Base-by-base conservation (phyloP, 2,329 filamentous ascomycete species). In the Boeremia exigua region DNA sequence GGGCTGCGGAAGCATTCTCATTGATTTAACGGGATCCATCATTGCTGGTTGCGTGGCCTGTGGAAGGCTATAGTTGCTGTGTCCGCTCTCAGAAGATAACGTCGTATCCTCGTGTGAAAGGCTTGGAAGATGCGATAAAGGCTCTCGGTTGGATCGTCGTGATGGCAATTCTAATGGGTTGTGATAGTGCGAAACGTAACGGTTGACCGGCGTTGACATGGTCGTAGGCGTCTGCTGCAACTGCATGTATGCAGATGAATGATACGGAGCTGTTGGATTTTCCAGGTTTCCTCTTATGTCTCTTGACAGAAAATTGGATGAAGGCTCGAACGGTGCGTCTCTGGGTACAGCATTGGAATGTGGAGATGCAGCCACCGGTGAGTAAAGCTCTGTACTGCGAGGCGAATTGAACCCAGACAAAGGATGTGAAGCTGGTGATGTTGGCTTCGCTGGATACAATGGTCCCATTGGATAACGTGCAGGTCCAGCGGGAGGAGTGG, bases 21-120 rank as follows among this genome's bases (percentile, higher is more conserved):
- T 65, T 4, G 71, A 67, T 54, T 77, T 77, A 3, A 59, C 52
- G 12, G 66, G 58, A 51, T 77, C 74, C 25, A 69, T 44, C 17
- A 68, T 70, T 25, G 70, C 50, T 4, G 54, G 45, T 14, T 63
- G 52, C 36, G 48, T 52, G 19, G 56, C 34, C 11, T 54, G 48
- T 10, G 59, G 50, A n/a, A 59, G 48, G 23, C 59, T 63, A 36
- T 65, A 65, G 6, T 59, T 60, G 45, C 61, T 70, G 17, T 69
- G 64, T 4, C 67, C 64, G 34, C 73, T 75, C 45, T 76, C 72
- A 1, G 75, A 77, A n/a, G 75, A 78, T 34, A 75, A 50, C 0
- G 70, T 76, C 3, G 75, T 76, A 36, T 77, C 75, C 45, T 77
- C 73, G 33, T 73, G 75, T n/a, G 67, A 67, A 30, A 78, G 66